These are phyloP conservation scores for Rhodotorula toruloides DNA, from an alignment of 768 basidiomycete genomes.

Conservation along the genomic window DNA sequence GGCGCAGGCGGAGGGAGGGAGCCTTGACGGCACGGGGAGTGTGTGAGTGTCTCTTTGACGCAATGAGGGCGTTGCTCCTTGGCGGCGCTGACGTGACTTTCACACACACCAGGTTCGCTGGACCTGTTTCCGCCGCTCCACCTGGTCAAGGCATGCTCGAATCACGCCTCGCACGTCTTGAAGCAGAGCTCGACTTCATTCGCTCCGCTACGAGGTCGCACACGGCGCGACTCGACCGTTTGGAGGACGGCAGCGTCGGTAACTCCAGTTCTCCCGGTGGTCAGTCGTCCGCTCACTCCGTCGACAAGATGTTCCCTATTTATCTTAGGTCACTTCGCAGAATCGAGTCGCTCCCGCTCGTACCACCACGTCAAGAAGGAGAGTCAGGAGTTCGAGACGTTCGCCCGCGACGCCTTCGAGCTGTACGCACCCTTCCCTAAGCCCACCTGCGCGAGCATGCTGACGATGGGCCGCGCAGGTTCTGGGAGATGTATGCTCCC, in stretches of 20 bases:
- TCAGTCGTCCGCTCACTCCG: background rate
- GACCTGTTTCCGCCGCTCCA: background rate
- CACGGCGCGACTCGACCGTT: background rate
- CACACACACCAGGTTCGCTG: background rate
- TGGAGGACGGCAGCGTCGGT: background rate
- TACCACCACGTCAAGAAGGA: background rate
- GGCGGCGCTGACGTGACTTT: too few relatives aligned
- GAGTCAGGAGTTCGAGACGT: background rate
- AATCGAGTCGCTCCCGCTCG: too few relatives aligned
- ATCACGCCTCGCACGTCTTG: conserved; percentile 3
- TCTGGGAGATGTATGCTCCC: conserved; percentile 34
- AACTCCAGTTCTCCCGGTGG: too few relatives aligned
- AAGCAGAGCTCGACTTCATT: background rate
- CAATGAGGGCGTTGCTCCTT: too few relatives aligned
- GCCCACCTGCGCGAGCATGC: background rate
- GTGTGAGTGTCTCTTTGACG: too few relatives aligned
- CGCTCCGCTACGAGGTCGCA: background rate
- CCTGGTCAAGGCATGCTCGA: background rate
- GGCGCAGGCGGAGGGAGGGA: background rate
- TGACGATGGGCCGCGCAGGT: conserved; percentile 4
- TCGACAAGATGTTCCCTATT: too few relatives aligned
- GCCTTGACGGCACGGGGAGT: too few relatives aligned
- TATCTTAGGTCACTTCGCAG: too few relatives aligned
- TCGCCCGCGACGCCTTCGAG: conserved; percentile 26
- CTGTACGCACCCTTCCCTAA: background rate